phyloP scores from a whole-genome alignment of 805 yeast species.

The Saturnispora kantuleensis region DNA sequence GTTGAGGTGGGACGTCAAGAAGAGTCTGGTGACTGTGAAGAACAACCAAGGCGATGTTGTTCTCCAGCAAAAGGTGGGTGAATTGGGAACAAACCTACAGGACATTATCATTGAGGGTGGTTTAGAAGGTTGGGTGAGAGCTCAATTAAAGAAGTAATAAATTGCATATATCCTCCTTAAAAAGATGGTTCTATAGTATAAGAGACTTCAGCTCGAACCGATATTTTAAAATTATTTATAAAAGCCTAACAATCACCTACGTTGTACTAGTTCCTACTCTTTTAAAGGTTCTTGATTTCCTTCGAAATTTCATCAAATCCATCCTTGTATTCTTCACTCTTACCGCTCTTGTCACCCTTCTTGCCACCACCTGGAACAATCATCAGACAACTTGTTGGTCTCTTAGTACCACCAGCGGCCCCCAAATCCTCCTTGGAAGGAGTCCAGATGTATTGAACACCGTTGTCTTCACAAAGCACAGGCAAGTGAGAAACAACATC shows the following conservation, averaged over 20 bases:
- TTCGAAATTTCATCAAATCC: slow-evolving; percentile 86
- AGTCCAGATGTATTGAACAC: slow-evolving; percentile 85
- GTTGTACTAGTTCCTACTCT: not conserved
- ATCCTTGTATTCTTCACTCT: slow-evolving; percentile 84
- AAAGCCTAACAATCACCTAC: slow-evolving; percentile 1
- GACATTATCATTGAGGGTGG: slow-evolving; percentile 97
- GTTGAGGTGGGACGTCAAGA: slow-evolving; percentile 86
- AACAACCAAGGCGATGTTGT: slow-evolving; percentile 55
- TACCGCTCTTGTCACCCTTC: slow-evolving; percentile 50
- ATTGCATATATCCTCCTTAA: not conserved
- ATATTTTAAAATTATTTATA: not conserved
- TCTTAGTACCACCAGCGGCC: slow-evolving; percentile 96
- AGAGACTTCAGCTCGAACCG: not conserved
- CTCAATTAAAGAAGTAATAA: slow-evolving; percentile 40
- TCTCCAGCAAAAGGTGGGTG: slow-evolving; percentile 84
- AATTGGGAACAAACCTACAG: slow-evolving; percentile 88
- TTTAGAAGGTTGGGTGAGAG: slow-evolving; percentile 93
- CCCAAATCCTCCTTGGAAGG: slow-evolving; percentile 98
- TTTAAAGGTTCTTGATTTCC: slow-evolving; percentile 53
- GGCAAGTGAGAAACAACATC: slow-evolving; percentile 97
- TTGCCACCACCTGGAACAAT: slow-evolving; percentile 92
- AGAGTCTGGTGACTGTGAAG: slow-evolving; percentile 67
- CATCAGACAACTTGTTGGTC: slow-evolving; percentile 98
- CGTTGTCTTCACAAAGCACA: slow-evolving; percentile 87
- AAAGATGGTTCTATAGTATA: not conserved